phyloP scores from a whole-genome alignment of 139 green algal species.

The Chara braunii region DNA sequence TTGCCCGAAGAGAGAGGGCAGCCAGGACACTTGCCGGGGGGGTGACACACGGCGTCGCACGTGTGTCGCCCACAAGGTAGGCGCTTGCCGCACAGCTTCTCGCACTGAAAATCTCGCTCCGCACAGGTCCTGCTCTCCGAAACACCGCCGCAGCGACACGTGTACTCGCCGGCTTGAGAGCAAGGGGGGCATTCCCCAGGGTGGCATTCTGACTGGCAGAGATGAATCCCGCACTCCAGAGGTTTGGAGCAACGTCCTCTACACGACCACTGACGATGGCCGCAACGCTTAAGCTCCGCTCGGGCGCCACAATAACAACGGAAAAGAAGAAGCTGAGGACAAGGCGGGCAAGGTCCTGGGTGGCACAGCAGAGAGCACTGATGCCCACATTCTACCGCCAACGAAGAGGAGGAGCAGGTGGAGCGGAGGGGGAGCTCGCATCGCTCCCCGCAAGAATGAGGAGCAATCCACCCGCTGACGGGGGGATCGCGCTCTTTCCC shows the following conservation, averaged over 20 bases:
- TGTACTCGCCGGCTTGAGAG: background rate
- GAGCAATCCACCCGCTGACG: constrained; percentile 27
- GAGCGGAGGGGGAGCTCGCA: no score
- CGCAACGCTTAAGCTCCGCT: constrained; percentile 21
- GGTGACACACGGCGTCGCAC: constrained; percentile 29
- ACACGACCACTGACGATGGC: constrained; percentile 27
- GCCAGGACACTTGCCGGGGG: constrained; percentile 61
- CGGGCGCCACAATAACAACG: constrained; percentile 17
- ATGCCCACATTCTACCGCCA: constrained; percentile 11
- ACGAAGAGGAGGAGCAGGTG: no score
- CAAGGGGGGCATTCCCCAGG: constrained; percentile 24
- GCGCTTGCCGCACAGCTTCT: constrained; percentile 7
- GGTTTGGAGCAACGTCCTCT: background rate
- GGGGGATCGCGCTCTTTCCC: constrained; percentile 23
- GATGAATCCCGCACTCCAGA: constrained; percentile 29
- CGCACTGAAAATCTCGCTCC: constrained; percentile 22
- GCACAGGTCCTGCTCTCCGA: constrained; percentile 15
- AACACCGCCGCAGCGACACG: constrained; percentile 17
- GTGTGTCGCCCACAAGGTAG: constrained; percentile 21
- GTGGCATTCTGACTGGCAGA: constrained; percentile 25
- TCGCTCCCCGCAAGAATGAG: constrained; percentile 28
- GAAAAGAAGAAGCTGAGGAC: constrained; percentile 26
- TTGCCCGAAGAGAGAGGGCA: constrained; percentile 32
- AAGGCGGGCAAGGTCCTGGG: constrained; percentile 33
- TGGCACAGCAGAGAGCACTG: constrained; percentile 39